Conservation (phyloP, 2,329 filamentous ascomycete genomes). For the Alternaria viburni region DNA sequence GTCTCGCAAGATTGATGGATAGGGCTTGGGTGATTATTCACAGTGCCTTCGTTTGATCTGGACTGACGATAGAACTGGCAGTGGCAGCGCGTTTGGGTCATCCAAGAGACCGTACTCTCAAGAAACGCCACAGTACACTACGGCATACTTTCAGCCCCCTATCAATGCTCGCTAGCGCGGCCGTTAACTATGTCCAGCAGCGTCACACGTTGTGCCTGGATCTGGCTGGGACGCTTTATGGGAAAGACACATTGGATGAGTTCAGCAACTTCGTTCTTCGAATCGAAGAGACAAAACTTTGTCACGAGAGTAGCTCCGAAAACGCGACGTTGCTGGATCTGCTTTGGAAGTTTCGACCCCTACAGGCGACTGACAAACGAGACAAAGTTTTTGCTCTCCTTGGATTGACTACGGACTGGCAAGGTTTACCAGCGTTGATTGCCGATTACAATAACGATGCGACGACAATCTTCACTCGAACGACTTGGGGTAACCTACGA, state of each 20-base stretch:
- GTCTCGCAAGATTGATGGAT: slow-evolving; percentile 21
- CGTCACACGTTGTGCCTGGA: slow-evolving; percentile 15
- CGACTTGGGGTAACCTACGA: slow-evolving; percentile 11
- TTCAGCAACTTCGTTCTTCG: slow-evolving; percentile 24
- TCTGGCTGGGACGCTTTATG: slow-evolving; percentile 8
- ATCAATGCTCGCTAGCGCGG: slow-evolving; percentile 27
- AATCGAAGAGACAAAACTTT: slow-evolving; percentile 19
- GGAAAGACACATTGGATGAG: slow-evolving; percentile 12
- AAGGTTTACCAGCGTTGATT: slow-evolving; percentile 7
- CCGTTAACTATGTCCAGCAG: slow-evolving; percentile 16
- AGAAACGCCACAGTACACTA: slow-evolving; percentile 23
- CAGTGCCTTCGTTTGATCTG: background rate
- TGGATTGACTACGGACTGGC: slow-evolving; percentile 24
- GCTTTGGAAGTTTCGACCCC: slow-evolving; percentile 25
- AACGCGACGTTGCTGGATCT: slow-evolving; percentile 18
- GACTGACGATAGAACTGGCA: slow-evolving; percentile 12
- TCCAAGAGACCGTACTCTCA: slow-evolving; percentile 31
- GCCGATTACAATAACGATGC: slow-evolving; percentile 16
- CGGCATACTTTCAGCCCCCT: slow-evolving; percentile 26
- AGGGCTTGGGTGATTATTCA: slow-evolving; percentile 11
- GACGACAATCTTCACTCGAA: slow-evolving; percentile 7
- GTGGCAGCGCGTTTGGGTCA: slow-evolving; percentile 32
- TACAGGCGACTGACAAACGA: slow-evolving; percentile 26
- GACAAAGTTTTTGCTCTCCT: slow-evolving; percentile 29
- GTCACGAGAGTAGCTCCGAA: background rate